Evolutionary conservation across 2,329 filamentous ascomycete species (phyloP), one percentile per base, ranked within the genome.

Genomic region (Hypoxylon sp.): DNA sequence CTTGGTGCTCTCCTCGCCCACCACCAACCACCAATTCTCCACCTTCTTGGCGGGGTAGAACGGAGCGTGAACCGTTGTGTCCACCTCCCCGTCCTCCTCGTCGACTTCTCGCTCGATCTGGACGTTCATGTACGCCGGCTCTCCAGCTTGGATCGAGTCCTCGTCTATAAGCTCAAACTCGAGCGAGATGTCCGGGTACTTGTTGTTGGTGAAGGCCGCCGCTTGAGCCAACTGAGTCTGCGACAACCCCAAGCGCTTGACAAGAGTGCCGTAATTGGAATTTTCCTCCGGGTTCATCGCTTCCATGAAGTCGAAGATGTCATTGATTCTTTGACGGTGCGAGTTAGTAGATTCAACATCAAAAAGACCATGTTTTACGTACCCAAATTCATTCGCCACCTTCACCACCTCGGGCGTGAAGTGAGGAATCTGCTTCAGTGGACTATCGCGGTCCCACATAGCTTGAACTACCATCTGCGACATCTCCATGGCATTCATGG

Each of bases 401-500:
- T 94, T 90, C 66, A 98, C 88, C 47, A 90, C 88, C 60, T 94
- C 88, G 31, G 88, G 85, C 13, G 88, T 86, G 74, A 98, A 98
- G 78, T 98, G 92, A 66, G 95, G 95, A 70, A 99, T 97, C 76
- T 99, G 95, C 79, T 97, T 97, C 66, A 99, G 83, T 33, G 95
- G 93, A 69, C 91, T 96, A 74, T 99, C 95, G 55, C 93, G 90
- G 77, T 99, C 94, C 95, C 95, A 99, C 91, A 98, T 97, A 46
- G 90, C 93, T 77, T 99, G 95, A 2, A 99, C 93, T 49, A 96
- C 91, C 95, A 99, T 99, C 73, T 99, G 95, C 10, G 91, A 96
- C 85, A 99, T 92, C 75, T 99, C 95, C 94, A 99, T 99, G 23
- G 95, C 95, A 69, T 89, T 93, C 88, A 97, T 96, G 58, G 95